A percentile compares a stretch with the other conserved stretches of the same genome.
phyloP scores from a whole-genome alignment of 495 filamentous ascomycete species.

The Haplographium delicatum region DNA sequence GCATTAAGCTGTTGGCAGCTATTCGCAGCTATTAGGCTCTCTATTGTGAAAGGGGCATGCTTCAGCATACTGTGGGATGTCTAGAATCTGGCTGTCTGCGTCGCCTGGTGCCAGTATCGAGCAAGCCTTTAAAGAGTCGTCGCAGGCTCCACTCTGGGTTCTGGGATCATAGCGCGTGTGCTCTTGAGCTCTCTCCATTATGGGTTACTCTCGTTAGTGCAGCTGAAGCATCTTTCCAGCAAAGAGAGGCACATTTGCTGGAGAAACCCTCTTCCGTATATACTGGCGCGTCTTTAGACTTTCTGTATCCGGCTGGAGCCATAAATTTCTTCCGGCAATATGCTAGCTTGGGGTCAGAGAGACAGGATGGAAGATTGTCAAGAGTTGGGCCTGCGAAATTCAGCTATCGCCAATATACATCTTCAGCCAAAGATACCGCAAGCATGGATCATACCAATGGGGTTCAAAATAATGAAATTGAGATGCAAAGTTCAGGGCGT shows the following conservation, averaged over 20 bases:
- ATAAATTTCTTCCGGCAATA: conserved; percentile 40
- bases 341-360: conserved; percentile 15
- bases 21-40: too few relatives aligned
- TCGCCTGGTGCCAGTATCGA: conserved; percentile 55
- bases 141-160: conserved; percentile 59
- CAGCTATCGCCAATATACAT: conserved; percentile 29
- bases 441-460: neutral
- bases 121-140: conserved; percentile 47
- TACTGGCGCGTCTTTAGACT: conserved; percentile 47
- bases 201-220: conserved; percentile 33
- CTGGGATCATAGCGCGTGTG: conserved; percentile 58
- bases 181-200: conserved; percentile 48
- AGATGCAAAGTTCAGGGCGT: neutral
- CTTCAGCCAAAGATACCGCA: conserved; percentile 19
- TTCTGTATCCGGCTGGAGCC: conserved; percentile 55
- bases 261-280: neutral
- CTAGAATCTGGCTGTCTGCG: conserved; percentile 69
- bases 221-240: conserved; percentile 16
- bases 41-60: conserved; percentile 55
- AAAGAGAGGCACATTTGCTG: neutral
- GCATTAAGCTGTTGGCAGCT: too few relatives aligned
- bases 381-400: conserved; percentile 22
- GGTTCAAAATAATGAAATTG: neutral
- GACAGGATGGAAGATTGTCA: conserved; percentile 19
- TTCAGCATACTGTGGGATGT: conserved; percentile 75